phyloP scores from a whole-genome alignment of 176 grass and related monocot genomes.

The Zizania latifolia region DNA sequence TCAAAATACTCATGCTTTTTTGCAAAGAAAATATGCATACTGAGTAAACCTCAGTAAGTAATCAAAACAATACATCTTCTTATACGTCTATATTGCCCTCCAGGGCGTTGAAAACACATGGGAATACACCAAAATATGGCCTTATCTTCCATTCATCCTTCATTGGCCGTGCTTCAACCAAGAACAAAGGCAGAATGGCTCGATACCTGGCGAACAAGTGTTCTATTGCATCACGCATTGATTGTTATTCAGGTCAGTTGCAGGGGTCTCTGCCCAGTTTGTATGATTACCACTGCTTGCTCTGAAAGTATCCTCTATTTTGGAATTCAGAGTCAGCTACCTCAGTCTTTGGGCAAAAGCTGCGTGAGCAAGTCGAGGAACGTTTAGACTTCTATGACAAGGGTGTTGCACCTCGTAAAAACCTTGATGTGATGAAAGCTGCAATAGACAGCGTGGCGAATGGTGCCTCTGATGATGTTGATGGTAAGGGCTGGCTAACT shows the following conservation, averaged over 20 bases:
- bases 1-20: not conserved
- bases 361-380: conserved; percentile 93
- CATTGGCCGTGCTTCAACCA: conserved; percentile 78
- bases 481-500: conserved; percentile 22
- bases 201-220: conserved; percentile 95
- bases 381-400: conserved; percentile 95
- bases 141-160: conserved; percentile 97
- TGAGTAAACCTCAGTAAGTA: not conserved
- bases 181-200: conserved; percentile 92
- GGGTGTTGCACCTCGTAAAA: conserved; percentile 78
- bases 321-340: conserved; percentile 51
- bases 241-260: conserved; percentile 80
- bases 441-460: conserved; percentile 54
- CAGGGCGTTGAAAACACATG: conserved; percentile 87
- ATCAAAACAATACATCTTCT: not conserved
- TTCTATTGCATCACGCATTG: conserved; percentile 92
- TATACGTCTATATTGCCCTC: not conserved
- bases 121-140: conserved; percentile 94
- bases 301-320: not conserved
- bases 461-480: too few relatives aligned
- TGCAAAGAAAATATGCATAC: too few relatives aligned
- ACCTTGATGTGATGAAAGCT: conserved; percentile 88
- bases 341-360: conserved; percentile 66
- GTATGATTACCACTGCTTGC: not conserved
- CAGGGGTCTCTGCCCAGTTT: not conserved